Base-by-base conservation (phyloP, 345 rosid species). In the Arabidopsis arenosa region DNA sequence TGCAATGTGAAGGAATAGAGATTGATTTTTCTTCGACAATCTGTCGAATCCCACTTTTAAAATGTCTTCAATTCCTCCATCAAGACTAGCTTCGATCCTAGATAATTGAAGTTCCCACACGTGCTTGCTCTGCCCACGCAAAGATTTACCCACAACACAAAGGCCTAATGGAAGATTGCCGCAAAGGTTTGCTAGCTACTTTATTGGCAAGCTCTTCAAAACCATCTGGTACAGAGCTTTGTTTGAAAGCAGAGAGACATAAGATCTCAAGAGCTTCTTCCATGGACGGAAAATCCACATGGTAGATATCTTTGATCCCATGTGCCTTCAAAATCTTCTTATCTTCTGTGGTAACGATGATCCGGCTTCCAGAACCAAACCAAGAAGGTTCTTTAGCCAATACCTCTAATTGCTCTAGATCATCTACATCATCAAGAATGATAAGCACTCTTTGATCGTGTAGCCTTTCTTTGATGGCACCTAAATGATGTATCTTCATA, bases 331-430 rank as follows among this genome's bases (percentile, higher is more conserved):
- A 59, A n/a, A 66, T 32, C 18, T 49, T 35, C 4, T 37, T 37
- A 51, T 83, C 66, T 81, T 92, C 80, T 36, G 93, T 85, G 28
- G 90, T 88, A 32, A 88, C 58, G 2, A 90, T 83, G 36, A 88
- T 78, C 54, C 77, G 79, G 62, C 86, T 88, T 53, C 87, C 86
- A n/a, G 60, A 70, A 48, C 49, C 73, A 30, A 75, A 84, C 90
- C 84, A 80, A 7, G 76, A 73, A 60, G 21, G 58, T 32, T 75
- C 40, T 3, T 84, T 87, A 8, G 80, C 80, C 10, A 88, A 36
- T 3, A 62, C n/a, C 3, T 53, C 8, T 53, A 53, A 10, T 23
- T 23, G n/a, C 33, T 10, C 8, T 2, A 51, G 6, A 51, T 21
- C 32, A 21, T 21, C 30, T 1, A 51, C 56, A 51, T 51, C 56